A percentile compares a stretch with the other conserved stretches of the same genome.
Evolutionary conservation across 495 filamentous ascomycete species (phyloP).

Genomic region (Aspergillus leporis): DNA sequence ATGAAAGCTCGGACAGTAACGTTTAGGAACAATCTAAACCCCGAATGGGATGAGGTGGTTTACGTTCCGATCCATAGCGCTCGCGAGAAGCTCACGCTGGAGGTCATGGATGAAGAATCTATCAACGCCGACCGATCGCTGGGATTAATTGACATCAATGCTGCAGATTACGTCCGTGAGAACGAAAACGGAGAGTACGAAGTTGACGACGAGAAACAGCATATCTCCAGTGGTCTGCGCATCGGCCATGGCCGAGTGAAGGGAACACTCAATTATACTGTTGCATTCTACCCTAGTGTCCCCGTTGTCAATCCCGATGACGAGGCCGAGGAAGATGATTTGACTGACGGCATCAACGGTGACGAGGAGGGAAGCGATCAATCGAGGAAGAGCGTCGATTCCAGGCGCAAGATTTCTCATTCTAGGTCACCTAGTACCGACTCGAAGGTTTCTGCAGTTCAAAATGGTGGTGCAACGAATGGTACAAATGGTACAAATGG

Average conservation of each 20-base stretch:
- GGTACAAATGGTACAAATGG: slow-evolving; percentile 28
- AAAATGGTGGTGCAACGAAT: slow-evolving; percentile 24
- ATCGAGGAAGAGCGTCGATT: slow-evolving; percentile 39
- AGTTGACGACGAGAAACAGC: slow-evolving; percentile 75
- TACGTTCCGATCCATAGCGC: slow-evolving; percentile 88
- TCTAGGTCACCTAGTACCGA: slow-evolving; percentile 34
- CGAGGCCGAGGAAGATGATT: slow-evolving; percentile 65
- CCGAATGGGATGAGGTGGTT: slow-evolving; percentile 92
- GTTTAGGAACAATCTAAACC: slow-evolving; percentile 92
- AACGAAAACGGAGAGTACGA: slow-evolving; percentile 79
- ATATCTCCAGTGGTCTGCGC: slow-evolving; percentile 58
- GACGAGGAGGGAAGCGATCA: slow-evolving; percentile 30
- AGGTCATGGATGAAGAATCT: slow-evolving; percentile 96
- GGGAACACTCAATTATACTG: slow-evolving; percentile 80
- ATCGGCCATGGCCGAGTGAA: slow-evolving; percentile 68
- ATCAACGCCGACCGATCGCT: slow-evolving; percentile 84
- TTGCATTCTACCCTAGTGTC: slow-evolving; percentile 85
- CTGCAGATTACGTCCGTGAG: slow-evolving; percentile 75
- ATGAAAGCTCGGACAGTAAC: slow-evolving; percentile 91
- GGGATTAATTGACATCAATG: slow-evolving; percentile 72
- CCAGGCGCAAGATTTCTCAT: slow-evolving; percentile 29
- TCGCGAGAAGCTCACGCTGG: slow-evolving; percentile 81
- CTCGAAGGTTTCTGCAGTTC: slow-evolving; percentile 30
- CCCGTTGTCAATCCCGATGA: slow-evolving; percentile 91
- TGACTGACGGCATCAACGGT: slow-evolving; percentile 43